A percentile compares a stretch with the other conserved stretches of the same genome.
phyloP scores from a whole-genome alignment of 1,284 basidiomycete species.

The Grifola frondosa region DNA sequence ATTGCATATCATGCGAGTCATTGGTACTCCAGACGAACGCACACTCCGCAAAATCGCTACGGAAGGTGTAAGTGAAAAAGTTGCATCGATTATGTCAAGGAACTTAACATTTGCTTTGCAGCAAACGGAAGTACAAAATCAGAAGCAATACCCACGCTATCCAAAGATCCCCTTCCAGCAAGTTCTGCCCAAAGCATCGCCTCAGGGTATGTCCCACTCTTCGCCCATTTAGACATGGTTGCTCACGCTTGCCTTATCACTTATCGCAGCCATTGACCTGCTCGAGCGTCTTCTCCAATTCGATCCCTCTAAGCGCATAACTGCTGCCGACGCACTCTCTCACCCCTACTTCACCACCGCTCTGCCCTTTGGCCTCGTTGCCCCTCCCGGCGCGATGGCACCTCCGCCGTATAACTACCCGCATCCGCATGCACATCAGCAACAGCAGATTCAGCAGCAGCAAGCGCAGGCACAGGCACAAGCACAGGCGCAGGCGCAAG shows the following conservation, averaged over 20 bases:
- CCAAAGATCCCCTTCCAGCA: conserved; percentile 89
- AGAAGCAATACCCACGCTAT: conserved; percentile 86
- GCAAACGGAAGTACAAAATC: conserved; percentile 86
- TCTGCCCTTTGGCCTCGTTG: conserved; percentile 43
- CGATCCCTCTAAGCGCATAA: conserved; percentile 90
- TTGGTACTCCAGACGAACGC: conserved; percentile 93
- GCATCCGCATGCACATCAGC: conserved; percentile 54
- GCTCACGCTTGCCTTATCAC: conserved; percentile 9
- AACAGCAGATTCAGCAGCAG: conserved; percentile 35
- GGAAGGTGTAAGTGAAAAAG: conserved; percentile 74
- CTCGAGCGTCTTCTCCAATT: conserved; percentile 96
- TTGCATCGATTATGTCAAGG: not conserved
- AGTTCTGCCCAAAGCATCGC: conserved; percentile 90
- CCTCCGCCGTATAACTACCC: conserved; percentile 70
- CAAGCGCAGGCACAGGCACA: conserved; percentile 46
- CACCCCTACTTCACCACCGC: conserved; percentile 89
- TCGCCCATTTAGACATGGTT: not conserved
- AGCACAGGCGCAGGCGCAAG: conserved; percentile 35
- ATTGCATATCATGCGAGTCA: conserved; percentile 95
- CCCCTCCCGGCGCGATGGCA: conserved; percentile 53
- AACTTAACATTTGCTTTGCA: conserved; percentile 7
- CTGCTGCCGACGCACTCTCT: conserved; percentile 87
- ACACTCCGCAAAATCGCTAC: conserved; percentile 87
- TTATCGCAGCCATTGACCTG: conserved; percentile 78
- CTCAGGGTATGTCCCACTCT: conserved; percentile 61